Evolutionary conservation across 176 grass and related monocot genomes (phyloP), one percentile per base, ranked within the genome.

Genomic region (Phoenix dactylifera): DNA sequence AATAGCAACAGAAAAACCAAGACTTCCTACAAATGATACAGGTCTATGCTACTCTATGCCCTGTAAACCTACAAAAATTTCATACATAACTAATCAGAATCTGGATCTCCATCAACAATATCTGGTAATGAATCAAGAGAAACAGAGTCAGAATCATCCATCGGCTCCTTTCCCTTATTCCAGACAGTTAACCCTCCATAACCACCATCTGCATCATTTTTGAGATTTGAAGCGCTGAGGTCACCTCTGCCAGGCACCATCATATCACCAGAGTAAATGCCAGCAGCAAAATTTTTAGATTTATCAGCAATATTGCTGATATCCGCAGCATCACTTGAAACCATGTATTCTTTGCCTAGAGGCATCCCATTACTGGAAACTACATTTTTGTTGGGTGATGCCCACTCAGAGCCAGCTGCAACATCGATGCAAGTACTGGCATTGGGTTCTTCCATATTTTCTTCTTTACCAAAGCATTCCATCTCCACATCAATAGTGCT

Each of bases 31-130:
- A 30, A 6, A 30, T 6, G 35, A 44, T 44, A 44, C 9, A 12
- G 35, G 35, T 44, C 7, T 44, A 44, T 44, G 22, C 22, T 56
- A 16, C 19, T 20, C 54, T 15, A 7, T 56, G 23, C 22, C 18
- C 18, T 56, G 54, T 14, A 55, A 56, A 23, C 18, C 22, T 56
- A 56, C 18, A 56, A 18, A 56, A 22, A 0, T 54, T 50, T 49
- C 79, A 44, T 44, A 44, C 35, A 44, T 44, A 14, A 44, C 35
- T 44, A 85, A 48, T 89, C 87, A 3, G 80, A 75, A 10, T 97
- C 80, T 26, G 87, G 91, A 65, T 87, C 83, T 0, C 20, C 80
- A 24, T 73, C 74, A 4, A 87, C 57, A 35, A 96, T 80, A 66
- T 61, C 77, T 23, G 91, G 91, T 23, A 85, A 19, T 6, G 77